A percentile compares a stretch with the other conserved stretches of the same genome.
phyloP scores from a whole-genome alignment of 306 rosid species.

The Astragalus membranaceus region DNA sequence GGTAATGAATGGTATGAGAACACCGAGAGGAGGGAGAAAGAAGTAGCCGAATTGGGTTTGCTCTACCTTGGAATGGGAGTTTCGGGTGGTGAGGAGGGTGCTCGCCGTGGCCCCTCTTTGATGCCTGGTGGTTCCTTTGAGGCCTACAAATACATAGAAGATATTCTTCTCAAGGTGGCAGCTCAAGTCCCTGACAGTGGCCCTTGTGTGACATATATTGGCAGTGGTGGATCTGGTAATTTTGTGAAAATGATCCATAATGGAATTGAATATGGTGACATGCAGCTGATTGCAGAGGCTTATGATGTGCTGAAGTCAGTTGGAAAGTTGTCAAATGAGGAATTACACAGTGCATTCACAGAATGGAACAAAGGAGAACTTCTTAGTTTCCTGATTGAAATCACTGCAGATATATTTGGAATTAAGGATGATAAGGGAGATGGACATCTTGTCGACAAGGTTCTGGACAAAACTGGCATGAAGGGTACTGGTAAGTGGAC shows the following conservation, averaged over 20 bases:
- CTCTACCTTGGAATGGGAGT: slow-evolving; percentile 97
- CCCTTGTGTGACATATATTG: slow-evolving; percentile 82
- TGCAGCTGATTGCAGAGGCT: slow-evolving; percentile 96
- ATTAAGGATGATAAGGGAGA: slow-evolving; percentile 80
- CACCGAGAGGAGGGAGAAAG: slow-evolving; percentile 87
- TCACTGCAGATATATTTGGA: slow-evolving; percentile 83
- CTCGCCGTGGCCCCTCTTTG: slow-evolving; percentile 84
- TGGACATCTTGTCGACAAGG: slow-evolving; percentile 89
- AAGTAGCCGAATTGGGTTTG: slow-evolving; percentile 57
- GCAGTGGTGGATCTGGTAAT: slow-evolving; percentile 93
- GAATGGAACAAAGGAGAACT: slow-evolving; percentile 97
- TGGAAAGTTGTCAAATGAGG: slow-evolving; percentile 84
- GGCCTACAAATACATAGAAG: slow-evolving; percentile 81
- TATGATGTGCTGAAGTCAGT: slow-evolving; percentile 85
- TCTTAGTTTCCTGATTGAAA: slow-evolving; percentile 83
- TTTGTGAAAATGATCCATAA: slow-evolving; percentile 94
- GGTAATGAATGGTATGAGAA: slow-evolving; percentile 98
- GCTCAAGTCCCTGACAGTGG: slow-evolving; percentile 92
- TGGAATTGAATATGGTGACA: slow-evolving; percentile 91
- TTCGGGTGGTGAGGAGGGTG: slow-evolving; percentile 98
- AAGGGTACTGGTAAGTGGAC: slow-evolving; percentile 98
- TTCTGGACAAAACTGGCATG: slow-evolving; percentile 94
- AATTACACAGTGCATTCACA: slow-evolving; percentile 55
- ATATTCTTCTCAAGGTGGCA: slow-evolving; percentile 89
- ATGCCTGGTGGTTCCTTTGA: slow-evolving; percentile 95